Base-by-base conservation (phyloP, 257 asterid species). In the Lithospermum erythrorhizon region DNA sequence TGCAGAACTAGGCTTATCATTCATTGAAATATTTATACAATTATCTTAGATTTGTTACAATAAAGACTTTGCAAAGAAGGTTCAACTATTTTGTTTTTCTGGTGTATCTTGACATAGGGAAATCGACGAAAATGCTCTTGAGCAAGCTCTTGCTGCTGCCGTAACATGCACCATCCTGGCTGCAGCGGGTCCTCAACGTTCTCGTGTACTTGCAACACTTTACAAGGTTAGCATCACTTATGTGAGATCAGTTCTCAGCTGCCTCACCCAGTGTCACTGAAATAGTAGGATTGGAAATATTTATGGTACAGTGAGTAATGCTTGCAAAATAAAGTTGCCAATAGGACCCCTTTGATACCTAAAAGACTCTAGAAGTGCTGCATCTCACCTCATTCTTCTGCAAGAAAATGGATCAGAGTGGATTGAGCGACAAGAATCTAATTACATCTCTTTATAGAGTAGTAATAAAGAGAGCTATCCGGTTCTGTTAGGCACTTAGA, bases 141-240 rank as follows among this genome's bases (percentile, higher is more conserved):
- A 88, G 78, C 95, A 88, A 74, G 96, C 96, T 62, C 72, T 88
- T 27, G 81, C 95, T 70, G 95, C 95, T 45, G 96, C 96, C 25
- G 90, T 88, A 52, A 88, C 96, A 41, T 88, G 96, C 87, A 88
- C 95, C 60, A 90, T 87, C 71, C 77, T 90, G 88, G 98, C 96
- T 58, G 96, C 94, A 21, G 96, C 96, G 15, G 96, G 96, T 63
- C 95, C 96, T 70, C 95, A 88, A 61, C 88, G 95, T 49, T 84
- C 98, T 65, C 95, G 95, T 58, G 98, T 90, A 65, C 96, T 90
- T 73, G 98, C 98, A 61, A 90, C 98, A 55, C 73, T 87, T 66
- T 90, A 90, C 81, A 90, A 87, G 90, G 98, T 90, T 74, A 57
- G 16, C 18, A 41, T 41, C 45, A 7, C 45, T 7, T 35, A 35